Evolutionary conservation across 2,329 filamentous ascomycete genomes (phyloP).

Genomic region (Corynespora cassiicola): DNA sequence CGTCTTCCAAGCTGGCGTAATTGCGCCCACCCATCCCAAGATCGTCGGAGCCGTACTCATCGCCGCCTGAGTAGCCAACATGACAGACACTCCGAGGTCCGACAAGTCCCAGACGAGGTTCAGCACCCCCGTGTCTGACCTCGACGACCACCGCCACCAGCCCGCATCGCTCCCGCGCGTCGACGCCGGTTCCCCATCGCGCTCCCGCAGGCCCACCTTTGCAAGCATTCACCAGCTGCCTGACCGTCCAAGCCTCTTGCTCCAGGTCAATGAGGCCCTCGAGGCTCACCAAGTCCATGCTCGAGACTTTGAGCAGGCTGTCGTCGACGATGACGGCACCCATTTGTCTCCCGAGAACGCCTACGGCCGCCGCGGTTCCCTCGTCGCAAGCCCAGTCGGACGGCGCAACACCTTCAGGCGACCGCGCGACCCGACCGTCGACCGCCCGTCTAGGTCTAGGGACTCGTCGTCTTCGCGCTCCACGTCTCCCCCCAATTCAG

Average conservation of each 20-base stretch:
- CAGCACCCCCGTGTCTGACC: conserved; percentile 76
- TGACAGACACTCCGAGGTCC: conserved; percentile 69
- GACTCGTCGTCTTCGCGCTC: conserved; percentile 68
- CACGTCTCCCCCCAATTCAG: conserved; percentile 90
- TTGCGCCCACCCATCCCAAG: conserved; percentile 9
- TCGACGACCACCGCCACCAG: conserved; percentile 86
- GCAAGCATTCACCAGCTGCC: conserved; percentile 65
- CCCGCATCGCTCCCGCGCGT: conserved; percentile 65
- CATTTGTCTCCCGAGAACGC: conserved; percentile 49
- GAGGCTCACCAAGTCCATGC: conserved; percentile 54
- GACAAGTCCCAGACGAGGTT: conserved; percentile 70
- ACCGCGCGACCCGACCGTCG: conserved; percentile 40
- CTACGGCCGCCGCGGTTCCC: conserved; percentile 58
- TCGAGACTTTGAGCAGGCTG: conserved; percentile 86
- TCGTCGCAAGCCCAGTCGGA: conserved; percentile 43
- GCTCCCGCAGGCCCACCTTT: conserved; percentile 72
- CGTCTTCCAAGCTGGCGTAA: conserved; percentile 32
- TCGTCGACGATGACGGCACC: conserved; percentile 73
- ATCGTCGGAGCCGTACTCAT: conserved; percentile 27
- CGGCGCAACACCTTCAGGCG: conserved; percentile 54
- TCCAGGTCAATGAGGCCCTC: conserved; percentile 54
- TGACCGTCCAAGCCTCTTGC: conserved; percentile 52
- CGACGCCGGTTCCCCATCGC: conserved; percentile 59
- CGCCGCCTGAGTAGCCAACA: conserved; percentile 44
- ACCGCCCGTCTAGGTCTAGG: conserved; percentile 49